Evolutionary conservation across 2,329 filamentous ascomycete species (phyloP), one percentile per base, ranked within the genome.

Genomic region (Aspergillus neotritici): DNA sequence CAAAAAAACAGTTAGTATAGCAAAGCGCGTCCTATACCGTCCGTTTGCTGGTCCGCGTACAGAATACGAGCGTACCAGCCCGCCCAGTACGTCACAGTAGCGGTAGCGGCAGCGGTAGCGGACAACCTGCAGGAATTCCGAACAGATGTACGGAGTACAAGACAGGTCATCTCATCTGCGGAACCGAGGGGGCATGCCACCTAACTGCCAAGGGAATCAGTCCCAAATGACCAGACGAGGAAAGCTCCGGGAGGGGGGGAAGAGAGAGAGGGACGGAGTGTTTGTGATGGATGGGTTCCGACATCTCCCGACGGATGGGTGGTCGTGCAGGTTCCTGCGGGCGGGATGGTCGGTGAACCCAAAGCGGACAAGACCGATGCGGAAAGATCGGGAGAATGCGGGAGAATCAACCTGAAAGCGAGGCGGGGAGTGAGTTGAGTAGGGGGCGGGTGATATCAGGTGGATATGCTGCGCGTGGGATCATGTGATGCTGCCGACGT

Each of bases 311-410:
- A 59, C 4, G 4, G 2, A 17, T 47, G 47, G 47, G 37, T 40
- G 45, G 45, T 39, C 34, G 43, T 44, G 48, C 50, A 48, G 50
- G 44, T 45, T 29, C 40, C 46, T 34, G 34, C 40, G 34, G 25
- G 39, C 28, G 28, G 36, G 38, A 40, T 30, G 35, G 39, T 41
- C 61, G 60, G 61, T 64, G 60, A 63, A 54, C 59, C 57, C 32
- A 58, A 64, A 59, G 51, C 46, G 54, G 58, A 51, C 58, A 61
- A 55, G 54, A 37, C 36, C 40, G 43, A 37, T 41, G 21, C 37
- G 40, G 40, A 47, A 39, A 16, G 5, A 28, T 51, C 60, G 61
- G 60, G 44, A 47, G 37, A 59, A 54, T 12, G 16, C 57, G 61
- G 57, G 35, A 31, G 30, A 25, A n/a, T n/a, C n/a, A n/a, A n/a